These are phyloP conservation scores for Plectosphaerella sp. DNA, from an alignment of 2,329 filamentous ascomycete genomes.

Conservation along the genomic window DNA sequence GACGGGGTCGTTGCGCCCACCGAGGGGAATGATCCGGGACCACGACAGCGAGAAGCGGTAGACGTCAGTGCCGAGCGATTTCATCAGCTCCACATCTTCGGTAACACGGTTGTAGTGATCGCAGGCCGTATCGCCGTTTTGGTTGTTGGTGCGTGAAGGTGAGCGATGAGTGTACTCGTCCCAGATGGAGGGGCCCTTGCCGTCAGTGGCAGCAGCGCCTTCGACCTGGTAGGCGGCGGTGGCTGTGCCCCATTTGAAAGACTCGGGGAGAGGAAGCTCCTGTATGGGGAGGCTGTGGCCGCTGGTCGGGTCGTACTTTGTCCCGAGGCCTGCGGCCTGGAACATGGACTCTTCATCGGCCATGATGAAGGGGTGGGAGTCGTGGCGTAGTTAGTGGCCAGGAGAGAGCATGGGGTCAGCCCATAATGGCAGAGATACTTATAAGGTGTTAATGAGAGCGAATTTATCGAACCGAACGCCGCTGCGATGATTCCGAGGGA, in stretches of 20 bases:
- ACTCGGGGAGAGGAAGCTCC: not conserved
- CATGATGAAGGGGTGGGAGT: not conserved
- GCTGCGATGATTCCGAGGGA: no score
- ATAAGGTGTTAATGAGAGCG: no score
- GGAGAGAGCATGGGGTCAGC: no score
- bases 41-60: conserved; percentile 65
- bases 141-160: conserved; percentile 31
- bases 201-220: conserved; percentile 29
- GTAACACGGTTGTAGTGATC: conserved; percentile 35
- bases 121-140: conserved; percentile 42
- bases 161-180: conserved; percentile 35
- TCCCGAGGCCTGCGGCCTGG: not conserved
- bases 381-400: no score
- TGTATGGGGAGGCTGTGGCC: not conserved
- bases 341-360: conserved; percentile 1
- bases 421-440: no score
- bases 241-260: conserved; percentile 36
- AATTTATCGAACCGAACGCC: no score
- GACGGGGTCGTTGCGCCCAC: conserved; percentile 57
- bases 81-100: conserved; percentile 57
- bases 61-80: conserved; percentile 50
- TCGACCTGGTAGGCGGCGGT: conserved; percentile 40
- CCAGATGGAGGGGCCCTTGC: conserved; percentile 38
- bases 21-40: conserved; percentile 62
- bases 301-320: not conserved